Evolutionary conservation across 345 rosid genomes (phyloP).

Genomic region (Eutrema heterophyllum): DNA sequence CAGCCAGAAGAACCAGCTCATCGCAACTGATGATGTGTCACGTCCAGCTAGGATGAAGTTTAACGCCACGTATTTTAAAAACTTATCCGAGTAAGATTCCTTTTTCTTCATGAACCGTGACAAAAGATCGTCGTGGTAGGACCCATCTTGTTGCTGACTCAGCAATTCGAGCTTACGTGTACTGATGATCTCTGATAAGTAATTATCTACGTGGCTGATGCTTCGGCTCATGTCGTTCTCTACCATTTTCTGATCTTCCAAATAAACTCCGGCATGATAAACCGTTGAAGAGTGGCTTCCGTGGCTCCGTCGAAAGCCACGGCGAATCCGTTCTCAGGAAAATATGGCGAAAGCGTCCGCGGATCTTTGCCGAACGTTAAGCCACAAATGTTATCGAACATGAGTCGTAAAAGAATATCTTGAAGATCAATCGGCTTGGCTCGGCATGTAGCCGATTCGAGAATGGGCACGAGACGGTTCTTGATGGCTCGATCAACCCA

Average conservation of each 20-base stretch:
- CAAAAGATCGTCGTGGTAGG: constrained; percentile 59
- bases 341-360: constrained; percentile 44
- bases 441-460: constrained; percentile 42
- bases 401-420: constrained; percentile 62
- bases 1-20: constrained; percentile 77
- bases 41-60: constrained; percentile 87
- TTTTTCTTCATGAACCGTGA: constrained; percentile 74
- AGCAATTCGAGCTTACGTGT: constrained; percentile 54
- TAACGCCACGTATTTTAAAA: constrained; percentile 60
- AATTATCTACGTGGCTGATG: constrained; percentile 46
- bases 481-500: constrained; percentile 75
- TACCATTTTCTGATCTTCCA: constrained; percentile 68
- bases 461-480: constrained; percentile 56
- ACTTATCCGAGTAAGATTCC: constrained; percentile 55
- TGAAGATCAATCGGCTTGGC: constrained; percentile 60
- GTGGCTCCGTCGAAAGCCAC: constrained; percentile 73
- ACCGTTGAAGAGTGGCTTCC: constrained; percentile 63
- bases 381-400: constrained; percentile 81
- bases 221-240: constrained; percentile 56
- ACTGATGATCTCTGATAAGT: constrained; percentile 52
- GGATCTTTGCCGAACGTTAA: constrained; percentile 78
- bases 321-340: constrained; percentile 59
- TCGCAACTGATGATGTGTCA: constrained; percentile 71
- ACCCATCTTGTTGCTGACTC: constrained; percentile 33
- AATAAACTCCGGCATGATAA: constrained; percentile 55